These are phyloP conservation scores for Ormosia semicastrata DNA, from an alignment of 306 rosid genomes.

Conservation along the genomic window DNA sequence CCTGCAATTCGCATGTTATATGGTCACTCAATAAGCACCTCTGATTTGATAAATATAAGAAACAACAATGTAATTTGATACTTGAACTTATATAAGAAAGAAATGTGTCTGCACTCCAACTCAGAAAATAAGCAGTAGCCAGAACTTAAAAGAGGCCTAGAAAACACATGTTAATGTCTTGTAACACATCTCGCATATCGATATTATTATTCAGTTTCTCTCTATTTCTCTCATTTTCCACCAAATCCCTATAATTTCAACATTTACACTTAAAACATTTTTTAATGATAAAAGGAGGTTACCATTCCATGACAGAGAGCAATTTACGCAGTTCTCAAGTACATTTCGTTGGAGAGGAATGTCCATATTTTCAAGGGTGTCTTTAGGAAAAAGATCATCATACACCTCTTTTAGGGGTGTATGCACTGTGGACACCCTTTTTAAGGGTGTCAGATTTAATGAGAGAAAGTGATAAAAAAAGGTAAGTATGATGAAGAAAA, in stretches of 20 bases:
- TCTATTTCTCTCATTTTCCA: background rate
- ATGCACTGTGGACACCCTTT: no score
- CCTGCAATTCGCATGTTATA: conserved; percentile 50
- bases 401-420: no score
- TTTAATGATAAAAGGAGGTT: background rate
- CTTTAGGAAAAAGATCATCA: no score
- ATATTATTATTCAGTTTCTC: background rate
- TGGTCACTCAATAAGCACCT: conserved; percentile 16
- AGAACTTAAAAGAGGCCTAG: background rate
- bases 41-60: background rate
- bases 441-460: no score
- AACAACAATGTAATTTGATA: conserved; percentile 13
- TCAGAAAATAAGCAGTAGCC: background rate
- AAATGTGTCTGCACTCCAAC: background rate
- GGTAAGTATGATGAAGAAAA: no score
- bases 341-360: background rate
- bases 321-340: background rate
- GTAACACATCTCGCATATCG: background rate
- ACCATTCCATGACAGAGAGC: background rate
- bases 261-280: background rate
- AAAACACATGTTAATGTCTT: background rate
- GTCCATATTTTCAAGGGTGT: background rate
- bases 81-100: background rate
- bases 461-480: no score
- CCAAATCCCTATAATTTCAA: background rate